Percentiles rank a stretch among this genome's conserved stretches.
Evolutionary conservation across 352 stramenopile genomes (phyloP).

Genomic region (Globisporangium yorkense): DNA sequence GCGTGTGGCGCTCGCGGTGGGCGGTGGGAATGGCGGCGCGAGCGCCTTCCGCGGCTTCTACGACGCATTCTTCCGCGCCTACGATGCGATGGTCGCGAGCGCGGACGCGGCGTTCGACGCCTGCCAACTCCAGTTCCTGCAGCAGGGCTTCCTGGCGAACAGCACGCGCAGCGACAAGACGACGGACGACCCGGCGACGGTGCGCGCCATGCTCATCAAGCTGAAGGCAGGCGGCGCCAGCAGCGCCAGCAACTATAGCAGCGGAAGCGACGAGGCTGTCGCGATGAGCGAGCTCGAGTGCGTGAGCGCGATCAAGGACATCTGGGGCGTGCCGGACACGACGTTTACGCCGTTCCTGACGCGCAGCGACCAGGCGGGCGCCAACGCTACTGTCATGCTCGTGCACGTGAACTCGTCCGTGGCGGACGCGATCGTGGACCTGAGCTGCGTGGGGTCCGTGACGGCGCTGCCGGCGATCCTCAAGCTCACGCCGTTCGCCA

Average conservation of each 20-base stretch:
- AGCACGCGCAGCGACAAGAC: conserved; percentile 19
- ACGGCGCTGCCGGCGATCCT: conserved; percentile 53
- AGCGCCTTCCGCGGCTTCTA: conserved; percentile 49
- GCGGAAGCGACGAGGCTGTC: not conserved
- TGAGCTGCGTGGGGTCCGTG: conserved; percentile 46
- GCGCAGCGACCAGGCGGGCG: conserved; percentile 36
- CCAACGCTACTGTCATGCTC: conserved; percentile 44
- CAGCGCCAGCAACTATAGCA: not conserved
- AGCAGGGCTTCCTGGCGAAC: conserved; percentile 45
- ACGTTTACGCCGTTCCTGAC: conserved; percentile 68
- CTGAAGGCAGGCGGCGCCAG: conserved; percentile 22
- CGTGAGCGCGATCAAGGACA: conserved; percentile 28
- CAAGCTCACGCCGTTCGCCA: conserved; percentile 69
- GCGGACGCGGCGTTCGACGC: conserved; percentile 47
- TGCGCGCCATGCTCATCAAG: conserved; percentile 53
- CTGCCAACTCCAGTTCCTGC: conserved; percentile 62
- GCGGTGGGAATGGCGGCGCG: conserved; percentile 25
- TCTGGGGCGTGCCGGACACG: conserved; percentile 40
- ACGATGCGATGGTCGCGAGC: conserved; percentile 54
- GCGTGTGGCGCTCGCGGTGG: conserved; percentile 40
- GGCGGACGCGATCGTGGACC: conserved; percentile 35
- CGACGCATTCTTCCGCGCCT: conserved; percentile 45
- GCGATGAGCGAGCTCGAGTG: conserved; percentile 30
- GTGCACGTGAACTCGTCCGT: conserved; percentile 40
- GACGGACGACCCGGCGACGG: conserved; percentile 10